Conservation (phyloP, 306 rosid species). For the Styphnolobium japonicum region DNA sequence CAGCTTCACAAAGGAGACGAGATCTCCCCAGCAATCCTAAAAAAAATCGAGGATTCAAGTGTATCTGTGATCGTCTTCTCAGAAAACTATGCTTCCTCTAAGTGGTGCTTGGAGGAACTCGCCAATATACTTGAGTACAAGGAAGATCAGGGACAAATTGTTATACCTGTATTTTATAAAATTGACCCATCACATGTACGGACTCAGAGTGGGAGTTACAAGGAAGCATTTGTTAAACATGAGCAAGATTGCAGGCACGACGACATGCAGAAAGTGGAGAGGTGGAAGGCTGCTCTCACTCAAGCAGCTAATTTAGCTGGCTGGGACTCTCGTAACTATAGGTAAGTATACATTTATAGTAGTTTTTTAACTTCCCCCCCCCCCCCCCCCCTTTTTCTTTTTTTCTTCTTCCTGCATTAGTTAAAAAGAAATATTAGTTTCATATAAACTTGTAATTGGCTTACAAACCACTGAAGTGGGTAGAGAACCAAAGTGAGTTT, state of each 20-base stretch:
- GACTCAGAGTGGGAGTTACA: not conserved
- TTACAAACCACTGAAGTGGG: too few species aligned
- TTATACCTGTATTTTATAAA: not conserved
- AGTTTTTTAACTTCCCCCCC: too few species aligned
- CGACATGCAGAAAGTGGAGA: not conserved
- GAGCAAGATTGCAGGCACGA: not conserved
- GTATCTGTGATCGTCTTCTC: not conserved
- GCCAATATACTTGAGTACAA: not conserved
- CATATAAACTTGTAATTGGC: too few species aligned
- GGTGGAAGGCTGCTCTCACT: not conserved
- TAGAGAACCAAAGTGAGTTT: not conserved
- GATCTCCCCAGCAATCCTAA: not conserved
- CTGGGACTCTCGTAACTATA: not conserved
- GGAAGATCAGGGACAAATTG: not conserved
- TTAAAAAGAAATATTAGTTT: too few species aligned
- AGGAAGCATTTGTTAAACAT: not conserved
- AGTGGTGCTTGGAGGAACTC: too few species aligned
- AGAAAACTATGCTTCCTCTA: not conserved
- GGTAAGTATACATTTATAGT: not conserved
- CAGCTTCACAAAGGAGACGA: not conserved
- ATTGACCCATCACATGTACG: not conserved
- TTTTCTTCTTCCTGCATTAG: not conserved
- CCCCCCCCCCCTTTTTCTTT: too few species aligned
- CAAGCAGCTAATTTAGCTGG: not conserved
- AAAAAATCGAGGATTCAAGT: not conserved